phyloP scores from a whole-genome alignment of 768 basidiomycete species.

The Lactarius akahatsu region DNA sequence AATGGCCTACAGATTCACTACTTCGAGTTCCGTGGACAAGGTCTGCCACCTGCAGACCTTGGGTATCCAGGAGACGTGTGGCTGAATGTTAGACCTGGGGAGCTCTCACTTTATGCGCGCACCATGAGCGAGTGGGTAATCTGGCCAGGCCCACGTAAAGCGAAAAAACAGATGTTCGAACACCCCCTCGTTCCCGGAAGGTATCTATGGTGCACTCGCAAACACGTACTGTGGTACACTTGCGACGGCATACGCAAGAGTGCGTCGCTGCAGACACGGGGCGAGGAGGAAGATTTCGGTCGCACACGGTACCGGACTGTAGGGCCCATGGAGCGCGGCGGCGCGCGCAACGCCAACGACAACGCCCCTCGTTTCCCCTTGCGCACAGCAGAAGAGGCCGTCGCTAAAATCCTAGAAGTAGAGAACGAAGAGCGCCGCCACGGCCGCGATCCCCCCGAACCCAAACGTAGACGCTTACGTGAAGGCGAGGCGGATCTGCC shows the following conservation, averaged over 20 bases:
- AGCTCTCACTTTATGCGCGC: constrained; percentile 28
- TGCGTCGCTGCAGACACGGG: constrained; percentile 30
- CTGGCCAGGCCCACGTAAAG: constrained; percentile 31
- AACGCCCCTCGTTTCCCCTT: constrained; percentile 25
- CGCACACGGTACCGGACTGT: constrained; percentile 29
- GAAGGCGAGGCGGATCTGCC: constrained; percentile 16
- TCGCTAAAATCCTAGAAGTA: constrained; percentile 29
- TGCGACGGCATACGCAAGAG: constrained; percentile 32
- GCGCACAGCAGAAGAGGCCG: constrained; percentile 29
- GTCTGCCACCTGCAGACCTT: constrained; percentile 32
- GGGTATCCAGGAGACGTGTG: constrained; percentile 34
- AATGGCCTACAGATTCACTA: constrained; percentile 32
- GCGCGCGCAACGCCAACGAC: constrained; percentile 24
- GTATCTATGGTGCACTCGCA: constrained; percentile 31
- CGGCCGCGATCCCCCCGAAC: constrained; percentile 28
- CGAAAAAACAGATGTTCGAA: constrained; percentile 32
- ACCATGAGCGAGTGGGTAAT: constrained; percentile 26
- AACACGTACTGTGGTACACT: constrained; percentile 30
- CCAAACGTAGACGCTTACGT: constrained; percentile 27
- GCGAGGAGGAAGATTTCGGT: constrained; percentile 31
- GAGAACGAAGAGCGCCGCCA: constrained; percentile 30
- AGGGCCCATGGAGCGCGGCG: constrained; percentile 30
- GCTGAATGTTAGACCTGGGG: constrained; percentile 29
- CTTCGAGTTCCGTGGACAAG: constrained; percentile 34
- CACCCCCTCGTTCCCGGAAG: constrained; percentile 30